Evolutionary conservation across 2,329 filamentous ascomycete genomes (phyloP).

Genomic region (Hymenoscyphus fraxineus): DNA sequence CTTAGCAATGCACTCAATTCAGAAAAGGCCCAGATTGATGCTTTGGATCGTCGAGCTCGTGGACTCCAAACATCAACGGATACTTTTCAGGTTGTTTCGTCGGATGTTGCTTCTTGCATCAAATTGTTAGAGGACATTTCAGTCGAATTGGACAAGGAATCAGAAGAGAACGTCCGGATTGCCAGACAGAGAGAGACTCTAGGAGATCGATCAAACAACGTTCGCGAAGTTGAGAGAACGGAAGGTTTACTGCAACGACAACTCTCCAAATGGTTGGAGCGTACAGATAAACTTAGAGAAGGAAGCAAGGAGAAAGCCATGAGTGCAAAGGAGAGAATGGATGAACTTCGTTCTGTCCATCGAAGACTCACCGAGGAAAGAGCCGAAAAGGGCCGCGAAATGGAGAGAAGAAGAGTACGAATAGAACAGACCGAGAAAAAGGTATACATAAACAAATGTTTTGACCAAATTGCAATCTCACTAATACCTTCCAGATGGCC

Average conservation of each 20-base stretch:
- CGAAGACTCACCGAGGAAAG: constrained; percentile 79
- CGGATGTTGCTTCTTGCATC: constrained; percentile 83
- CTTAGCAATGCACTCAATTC: constrained; percentile 71
- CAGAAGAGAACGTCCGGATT: constrained; percentile 80
- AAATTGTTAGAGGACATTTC: constrained; percentile 86
- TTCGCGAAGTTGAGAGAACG: constrained; percentile 84
- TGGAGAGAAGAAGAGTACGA: constrained; percentile 84
- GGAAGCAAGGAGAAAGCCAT: constrained; percentile 78
- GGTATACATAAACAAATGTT: constrained; percentile 48
- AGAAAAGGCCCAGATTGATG: constrained; percentile 82
- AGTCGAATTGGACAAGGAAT: constrained; percentile 81
- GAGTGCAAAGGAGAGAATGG: constrained; percentile 82
- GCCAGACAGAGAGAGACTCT: constrained; percentile 81
- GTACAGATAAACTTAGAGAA: constrained; percentile 78
- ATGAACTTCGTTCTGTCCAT: constrained; percentile 78
- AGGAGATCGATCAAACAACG: constrained; percentile 81
- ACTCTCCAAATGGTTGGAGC: constrained; percentile 77
- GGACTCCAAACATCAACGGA: constrained; percentile 89
- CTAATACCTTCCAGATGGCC: constrained; percentile 66
- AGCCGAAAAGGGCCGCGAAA: constrained; percentile 81
- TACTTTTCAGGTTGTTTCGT: constrained; percentile 77
- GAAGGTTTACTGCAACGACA: constrained; percentile 82
- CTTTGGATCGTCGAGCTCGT: constrained; percentile 79
- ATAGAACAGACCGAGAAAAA: constrained; percentile 99
- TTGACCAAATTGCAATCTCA: constrained; percentile 8